A percentile compares a stretch with the other conserved stretches of the same genome.
Conservation (phyloP, 129 eudicot species). For the Artemisia argyi region DNA sequence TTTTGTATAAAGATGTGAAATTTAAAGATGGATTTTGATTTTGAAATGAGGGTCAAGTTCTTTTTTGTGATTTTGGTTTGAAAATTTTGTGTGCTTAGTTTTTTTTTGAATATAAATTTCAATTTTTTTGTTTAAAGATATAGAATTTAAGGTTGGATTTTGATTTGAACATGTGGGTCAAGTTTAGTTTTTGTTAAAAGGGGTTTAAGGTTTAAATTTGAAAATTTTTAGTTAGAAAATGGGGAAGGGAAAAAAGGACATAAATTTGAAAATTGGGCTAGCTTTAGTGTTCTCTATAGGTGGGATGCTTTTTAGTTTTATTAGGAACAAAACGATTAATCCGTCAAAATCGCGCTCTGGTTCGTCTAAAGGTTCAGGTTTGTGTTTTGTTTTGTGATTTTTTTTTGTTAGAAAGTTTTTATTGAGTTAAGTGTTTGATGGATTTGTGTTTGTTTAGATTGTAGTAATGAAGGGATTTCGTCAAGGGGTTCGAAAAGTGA, state of each 20-base stretch:
- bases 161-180: background rate
- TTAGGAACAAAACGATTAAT: slow-evolving; percentile 46
- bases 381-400: background rate
- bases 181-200: background rate
- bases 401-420: background rate
- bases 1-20: background rate
- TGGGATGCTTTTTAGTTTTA: slow-evolving; percentile 52
- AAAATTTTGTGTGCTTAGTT: no score
- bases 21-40: no score
- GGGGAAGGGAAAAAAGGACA: slow-evolving; percentile 44
- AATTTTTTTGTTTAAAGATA: no score
- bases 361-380: slow-evolving; percentile 29
- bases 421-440: background rate
- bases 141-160: no score
- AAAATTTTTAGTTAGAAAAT: slow-evolving; percentile 19
- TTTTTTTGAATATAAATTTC: no score
- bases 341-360: slow-evolving; percentile 31
- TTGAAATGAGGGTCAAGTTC: no score
- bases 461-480: slow-evolving; percentile 31
- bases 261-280: slow-evolving; percentile 63
- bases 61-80: no score
- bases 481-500: slow-evolving; percentile 9
- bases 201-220: slow-evolving; percentile 21
- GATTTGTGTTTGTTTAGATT: slow-evolving; percentile 32
- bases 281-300: slow-evolving; percentile 72